Evolutionary conservation across 1,139 yeast species (phyloP).

Genomic region (Neolecta irregularis): DNA sequence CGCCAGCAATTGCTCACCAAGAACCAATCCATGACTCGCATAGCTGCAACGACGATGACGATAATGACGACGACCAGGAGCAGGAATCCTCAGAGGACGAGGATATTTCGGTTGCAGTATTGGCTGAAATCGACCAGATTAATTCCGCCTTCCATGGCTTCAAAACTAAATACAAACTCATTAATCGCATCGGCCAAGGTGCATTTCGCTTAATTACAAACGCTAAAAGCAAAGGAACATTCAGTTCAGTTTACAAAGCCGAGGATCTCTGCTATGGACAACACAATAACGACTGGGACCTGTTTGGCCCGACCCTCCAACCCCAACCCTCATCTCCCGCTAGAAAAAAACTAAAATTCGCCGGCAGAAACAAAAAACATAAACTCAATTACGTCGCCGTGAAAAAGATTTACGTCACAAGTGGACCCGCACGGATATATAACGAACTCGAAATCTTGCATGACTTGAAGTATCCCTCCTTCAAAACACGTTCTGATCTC

Average conservation of each 20-base stretch:
- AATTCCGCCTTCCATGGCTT: constrained; percentile 50
- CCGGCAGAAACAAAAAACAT: not conserved
- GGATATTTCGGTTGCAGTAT: constrained; percentile 27
- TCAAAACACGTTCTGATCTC: constrained; percentile 1
- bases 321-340: constrained; percentile 3
- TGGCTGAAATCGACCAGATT: constrained; percentile 52
- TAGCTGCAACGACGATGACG: constrained; percentile 3
- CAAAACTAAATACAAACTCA: constrained; percentile 42
- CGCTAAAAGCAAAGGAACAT: constrained; percentile 42
- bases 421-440: constrained; percentile 78
- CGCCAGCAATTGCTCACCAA: no score
- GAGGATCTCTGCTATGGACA: constrained; percentile 36
- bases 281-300: constrained; percentile 21
- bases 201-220: not conserved
- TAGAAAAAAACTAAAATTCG: constrained; percentile 4
- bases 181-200: constrained; percentile 75
- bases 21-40: no score
- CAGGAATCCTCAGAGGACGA: constrained; percentile 6
- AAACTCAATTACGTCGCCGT: constrained; percentile 51
- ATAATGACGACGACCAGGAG: constrained; percentile 12
- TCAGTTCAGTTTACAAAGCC: constrained; percentile 81
- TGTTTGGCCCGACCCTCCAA: constrained; percentile 8
- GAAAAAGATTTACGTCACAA: constrained; percentile 85
- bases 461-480: constrained; percentile 28
- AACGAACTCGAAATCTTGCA: constrained; percentile 72